Conservation (phyloP, 257 asterid genomes). For the Nicotiana attenuata region DNA sequence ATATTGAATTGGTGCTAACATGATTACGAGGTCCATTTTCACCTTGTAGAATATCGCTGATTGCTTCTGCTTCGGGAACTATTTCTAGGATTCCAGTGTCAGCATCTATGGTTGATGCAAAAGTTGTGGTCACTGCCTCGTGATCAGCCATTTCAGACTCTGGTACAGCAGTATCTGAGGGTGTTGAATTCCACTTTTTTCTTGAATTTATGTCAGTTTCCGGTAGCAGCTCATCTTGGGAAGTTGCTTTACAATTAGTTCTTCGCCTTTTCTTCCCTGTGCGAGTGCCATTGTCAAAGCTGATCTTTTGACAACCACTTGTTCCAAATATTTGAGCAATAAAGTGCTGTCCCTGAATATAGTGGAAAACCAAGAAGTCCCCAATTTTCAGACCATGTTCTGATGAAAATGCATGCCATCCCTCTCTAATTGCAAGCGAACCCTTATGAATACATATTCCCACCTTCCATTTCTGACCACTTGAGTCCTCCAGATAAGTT, state of each 20-base stretch:
- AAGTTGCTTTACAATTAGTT: slow-evolving; percentile 7
- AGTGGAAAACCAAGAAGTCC: slow-evolving; percentile 33
- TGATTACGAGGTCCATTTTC: neutral
- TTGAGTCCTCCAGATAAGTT: slow-evolving; percentile 45
- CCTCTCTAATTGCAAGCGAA: slow-evolving; percentile 42
- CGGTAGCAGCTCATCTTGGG: slow-evolving; percentile 14
- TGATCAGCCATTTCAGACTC: slow-evolving; percentile 10
- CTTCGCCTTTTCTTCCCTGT: slow-evolving; percentile 7
- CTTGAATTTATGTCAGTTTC: neutral
- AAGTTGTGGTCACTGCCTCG: neutral
- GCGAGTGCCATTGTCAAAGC: neutral
- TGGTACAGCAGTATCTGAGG: slow-evolving; percentile 18
- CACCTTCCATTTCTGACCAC: slow-evolving; percentile 39
- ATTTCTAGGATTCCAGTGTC: neutral
- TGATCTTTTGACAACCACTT: slow-evolving; percentile 33
- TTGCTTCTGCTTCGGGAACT: slow-evolving; percentile 9
- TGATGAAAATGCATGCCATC: slow-evolving; percentile 48
- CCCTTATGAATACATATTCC: slow-evolving; percentile 23
- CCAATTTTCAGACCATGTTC: slow-evolving; percentile 43
- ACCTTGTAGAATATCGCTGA: neutral
- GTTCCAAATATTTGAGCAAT: slow-evolving; percentile 36
- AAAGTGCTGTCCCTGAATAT: slow-evolving; percentile 31
- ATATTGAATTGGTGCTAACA: neutral
- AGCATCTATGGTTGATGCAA: slow-evolving; percentile 4
- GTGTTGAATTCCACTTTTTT: slow-evolving; percentile 11